phyloP scores from a whole-genome alignment of 768 basidiomycete species.

The Coprinopsis marcescibilis region DNA sequence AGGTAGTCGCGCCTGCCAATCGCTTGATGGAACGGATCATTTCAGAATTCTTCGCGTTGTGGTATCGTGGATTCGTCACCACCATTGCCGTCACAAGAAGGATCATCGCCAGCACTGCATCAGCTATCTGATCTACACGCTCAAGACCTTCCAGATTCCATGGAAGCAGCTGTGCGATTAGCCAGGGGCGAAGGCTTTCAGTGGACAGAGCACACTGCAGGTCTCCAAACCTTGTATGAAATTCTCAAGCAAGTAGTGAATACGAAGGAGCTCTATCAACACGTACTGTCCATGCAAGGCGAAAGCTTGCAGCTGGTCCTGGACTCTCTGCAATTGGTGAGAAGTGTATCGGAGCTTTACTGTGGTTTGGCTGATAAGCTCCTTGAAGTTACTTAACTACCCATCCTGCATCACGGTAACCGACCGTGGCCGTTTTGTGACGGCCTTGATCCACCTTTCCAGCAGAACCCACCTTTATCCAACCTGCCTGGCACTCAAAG shows the following conservation, averaged over 20 bases:
- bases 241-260: not conserved
- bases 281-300: slow-evolving; percentile 1
- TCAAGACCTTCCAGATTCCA: too few species aligned
- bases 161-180: too few species aligned
- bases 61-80: too few species aligned
- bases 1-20: too few species aligned
- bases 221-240: not conserved
- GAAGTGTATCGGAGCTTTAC: not conserved
- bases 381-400: slow-evolving; percentile 8
- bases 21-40: too few species aligned
- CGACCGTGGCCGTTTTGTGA: slow-evolving; percentile 4
- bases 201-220: too few species aligned
- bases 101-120: too few species aligned
- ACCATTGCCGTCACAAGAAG: too few species aligned
- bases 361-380: not conserved
- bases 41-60: too few species aligned
- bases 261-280: not conserved
- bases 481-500: slow-evolving; percentile 1
- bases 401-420: not conserved
- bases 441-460: slow-evolving; percentile 4
- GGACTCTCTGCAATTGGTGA: slow-evolving; percentile 10
- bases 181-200: too few species aligned
- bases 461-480: not conserved
- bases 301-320: slow-evolving; percentile 8
- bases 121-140: too few species aligned